Evolutionary conservation across 345 rosid species (phyloP), one percentile per base, ranked within the genome.

Genomic region (Capsella bursapastoris): DNA sequence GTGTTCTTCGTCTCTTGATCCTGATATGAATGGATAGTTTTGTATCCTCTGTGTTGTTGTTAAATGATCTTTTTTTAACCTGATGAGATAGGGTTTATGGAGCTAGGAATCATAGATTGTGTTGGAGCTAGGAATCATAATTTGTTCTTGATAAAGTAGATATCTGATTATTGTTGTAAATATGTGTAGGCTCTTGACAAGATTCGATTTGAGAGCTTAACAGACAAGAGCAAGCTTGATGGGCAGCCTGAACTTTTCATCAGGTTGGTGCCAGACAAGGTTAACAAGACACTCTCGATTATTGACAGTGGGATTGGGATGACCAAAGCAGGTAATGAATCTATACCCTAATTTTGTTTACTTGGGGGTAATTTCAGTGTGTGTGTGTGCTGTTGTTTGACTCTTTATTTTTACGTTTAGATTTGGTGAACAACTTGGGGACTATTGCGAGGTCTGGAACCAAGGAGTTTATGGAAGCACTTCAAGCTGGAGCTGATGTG

Each of bases 381-480:
- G 9, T 44, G 16, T 34, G 41, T 13, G 16, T 34, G 41, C 9
- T 11, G 57, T 28, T 38, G 53, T 56, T 28, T 57, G 3, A 58
- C 45, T 48, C 47, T 35, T 3, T 8, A n/a, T n/a, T n/a, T n/a
- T n/a, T n/a, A n/a, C n/a, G 3, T 28, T 13, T 64, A 87, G 96
- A 92, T 44, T 45, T 92, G 83, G 96, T 92, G 75, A 92, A 92
- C 65, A 92, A 90, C 56, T 76, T 92, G 90, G 97, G 97, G 37
- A 92, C 97, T 0, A 92, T 92, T 68, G 96, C 97, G 13, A 85
- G 96, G 74, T 92, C 97, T 15, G 97, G 97, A 13, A 92, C 97
- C 43, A 92, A 90, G 79, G 97, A 92, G 28, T 90, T 92, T 52
- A 92, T 92, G 97, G 96, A 92, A 68, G 97, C 97, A 6, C 65